Percentiles rank a stretch among this genome's conserved stretches.
These are phyloP conservation scores for Amaranthus hypochondriacus DNA, from an alignment of 148 eudicot genomes.

Conservation along the genomic window DNA sequence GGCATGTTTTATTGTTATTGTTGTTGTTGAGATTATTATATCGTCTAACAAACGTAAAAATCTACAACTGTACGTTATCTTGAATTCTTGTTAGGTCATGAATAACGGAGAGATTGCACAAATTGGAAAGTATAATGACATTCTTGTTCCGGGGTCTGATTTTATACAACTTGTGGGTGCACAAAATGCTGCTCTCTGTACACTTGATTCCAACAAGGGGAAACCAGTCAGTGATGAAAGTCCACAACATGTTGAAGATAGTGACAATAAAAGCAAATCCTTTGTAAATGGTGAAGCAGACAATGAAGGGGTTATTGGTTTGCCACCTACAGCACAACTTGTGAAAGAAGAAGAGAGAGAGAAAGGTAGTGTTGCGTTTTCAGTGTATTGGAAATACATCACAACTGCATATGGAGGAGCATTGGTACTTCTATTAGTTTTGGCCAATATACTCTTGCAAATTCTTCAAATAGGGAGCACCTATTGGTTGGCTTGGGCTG, in stretches of 20 bases:
- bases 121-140: constrained; percentile 4
- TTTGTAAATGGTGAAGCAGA: background rate
- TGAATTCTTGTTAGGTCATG: constrained; percentile 14
- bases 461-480: constrained; percentile 14
- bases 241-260: background rate
- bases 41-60: no score
- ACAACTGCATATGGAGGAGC: constrained; percentile 16
- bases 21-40: no score
- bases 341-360: constrained; percentile 18
- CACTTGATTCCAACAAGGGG: constrained; percentile 9
- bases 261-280: background rate
- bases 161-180: constrained; percentile 10
- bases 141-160: constrained; percentile 8
- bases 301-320: background rate
- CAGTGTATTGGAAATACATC: constrained; percentile 19
- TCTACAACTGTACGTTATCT: no score
- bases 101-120: constrained; percentile 13
- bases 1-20: no score
- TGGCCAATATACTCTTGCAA: background rate
- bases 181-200: background rate
- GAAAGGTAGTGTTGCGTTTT: constrained; percentile 10
- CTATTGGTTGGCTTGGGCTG: constrained; percentile 19
- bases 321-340: constrained; percentile 6
- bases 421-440: constrained; percentile 1
- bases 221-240: background rate